Conservation (phyloP, 331 rosid genomes). For the Dryas integrifolia region DNA sequence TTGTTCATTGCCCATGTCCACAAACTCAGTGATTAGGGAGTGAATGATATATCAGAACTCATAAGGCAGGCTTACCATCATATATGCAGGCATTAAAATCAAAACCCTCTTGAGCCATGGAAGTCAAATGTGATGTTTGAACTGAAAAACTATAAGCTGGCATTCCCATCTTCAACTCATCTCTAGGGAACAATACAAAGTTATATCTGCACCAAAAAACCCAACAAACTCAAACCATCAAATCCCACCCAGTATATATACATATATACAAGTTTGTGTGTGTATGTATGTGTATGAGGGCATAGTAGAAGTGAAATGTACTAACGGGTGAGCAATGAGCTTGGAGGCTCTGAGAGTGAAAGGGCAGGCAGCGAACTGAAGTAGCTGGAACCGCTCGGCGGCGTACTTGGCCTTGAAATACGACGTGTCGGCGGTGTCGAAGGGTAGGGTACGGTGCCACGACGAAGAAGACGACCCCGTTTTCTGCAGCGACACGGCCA, state of each 20-base stretch:
- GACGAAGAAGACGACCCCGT: slow-evolving; percentile 62
- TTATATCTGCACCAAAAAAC: slow-evolving; percentile 62
- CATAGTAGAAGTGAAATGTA: neutral
- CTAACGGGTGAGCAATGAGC: slow-evolving; percentile 75
- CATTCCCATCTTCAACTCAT: slow-evolving; percentile 76
- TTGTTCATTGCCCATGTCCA: too few species aligned
- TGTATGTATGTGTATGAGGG: neutral
- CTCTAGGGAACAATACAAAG: slow-evolving; percentile 80
- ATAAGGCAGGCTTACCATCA: slow-evolving; percentile 51
- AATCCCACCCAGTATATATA: neutral
- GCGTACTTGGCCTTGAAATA: slow-evolving; percentile 64
- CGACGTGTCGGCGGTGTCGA: slow-evolving; percentile 64
- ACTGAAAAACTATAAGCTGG: slow-evolving; percentile 80
- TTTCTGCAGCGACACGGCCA: slow-evolving; percentile 61
- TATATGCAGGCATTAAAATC: slow-evolving; percentile 85
- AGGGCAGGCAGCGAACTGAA: slow-evolving; percentile 85
- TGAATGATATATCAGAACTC: neutral
- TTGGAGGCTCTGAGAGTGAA: slow-evolving; percentile 50
- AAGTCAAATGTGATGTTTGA: slow-evolving; percentile 61
- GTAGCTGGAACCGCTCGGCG: slow-evolving; percentile 70
- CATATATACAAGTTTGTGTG: neutral
- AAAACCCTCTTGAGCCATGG: slow-evolving; percentile 76
- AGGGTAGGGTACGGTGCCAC: slow-evolving; percentile 67
- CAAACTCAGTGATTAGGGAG: neutral
- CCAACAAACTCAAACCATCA: slow-evolving; percentile 3